Evolutionary conservation across 176 grass and related monocot species (phyloP), one percentile per base, ranked within the genome.

Genomic region (Stipa capillata): DNA sequence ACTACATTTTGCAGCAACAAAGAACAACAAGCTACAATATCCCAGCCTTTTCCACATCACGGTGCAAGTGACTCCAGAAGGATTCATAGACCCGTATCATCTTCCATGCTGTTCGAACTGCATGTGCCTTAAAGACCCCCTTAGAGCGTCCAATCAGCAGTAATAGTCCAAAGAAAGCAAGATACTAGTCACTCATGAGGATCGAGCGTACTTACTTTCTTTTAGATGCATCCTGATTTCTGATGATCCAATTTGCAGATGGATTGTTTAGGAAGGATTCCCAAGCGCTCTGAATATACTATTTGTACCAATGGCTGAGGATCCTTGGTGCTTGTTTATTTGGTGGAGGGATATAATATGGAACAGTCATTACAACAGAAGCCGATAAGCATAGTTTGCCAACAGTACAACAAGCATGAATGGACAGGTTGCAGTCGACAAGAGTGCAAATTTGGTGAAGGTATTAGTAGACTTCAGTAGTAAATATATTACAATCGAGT

Each of bases 271-370:
- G n/a, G n/a, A 45, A 84, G 58, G 70, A 66, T 29, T 24, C 59
- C 20, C 28, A 48, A 23, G 9, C 25, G 24, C 12, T 20, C 13
- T 81, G 44, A 42, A 53, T 52, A 4, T 53, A 50, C 21, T 59
- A 3, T 81, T 51, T 44, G 20, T 45, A 34, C 60, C 23, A 65
- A 35, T 73, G 4, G 18, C 48, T 59, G 33, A 47, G 56, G 47
- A 66, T 44, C n/a, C 86, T 91, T 84, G 89, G 91, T 36, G 91
- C 89, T n/a, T 4, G 91, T 97, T 62, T 91, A 80, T 79, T 84
- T 97, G 37, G 84, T 91, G 29, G 86, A 97, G 50, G 74, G 82
- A 37, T 56, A 66, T 23, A 90, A 81, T 57, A 44, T 97, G 57
- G 78, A 83, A 60, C 65, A 65, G 73, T 64, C 36, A 36, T 36